These are phyloP conservation scores for Corylus avellana DNA, from an alignment of 306 rosid species.

Conservation along the genomic window DNA sequence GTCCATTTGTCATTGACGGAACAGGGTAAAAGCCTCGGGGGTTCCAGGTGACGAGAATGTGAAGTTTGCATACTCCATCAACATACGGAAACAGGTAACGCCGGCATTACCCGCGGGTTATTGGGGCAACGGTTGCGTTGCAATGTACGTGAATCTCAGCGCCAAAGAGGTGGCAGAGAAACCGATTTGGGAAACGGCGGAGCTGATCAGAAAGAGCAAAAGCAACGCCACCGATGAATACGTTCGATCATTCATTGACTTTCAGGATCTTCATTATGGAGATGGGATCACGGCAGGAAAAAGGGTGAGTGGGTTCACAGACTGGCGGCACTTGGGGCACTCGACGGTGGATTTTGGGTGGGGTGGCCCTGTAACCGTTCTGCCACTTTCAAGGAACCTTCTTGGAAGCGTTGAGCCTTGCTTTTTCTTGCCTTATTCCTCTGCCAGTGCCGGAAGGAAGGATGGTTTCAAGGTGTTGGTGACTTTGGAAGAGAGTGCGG, in stretches of 20 bases:
- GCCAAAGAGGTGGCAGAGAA: conserved; percentile 49
- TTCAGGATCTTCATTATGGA: conserved; percentile 56
- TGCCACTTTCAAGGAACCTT: conserved; percentile 65
- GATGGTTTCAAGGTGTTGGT: conserved; percentile 73
- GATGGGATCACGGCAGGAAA: conserved; percentile 73
- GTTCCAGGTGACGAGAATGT: conserved; percentile 52
- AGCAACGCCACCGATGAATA: conserved; percentile 62
- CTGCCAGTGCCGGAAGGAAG: conserved; percentile 26
- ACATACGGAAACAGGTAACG: conserved; percentile 52
- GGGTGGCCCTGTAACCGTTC: conserved; percentile 89
- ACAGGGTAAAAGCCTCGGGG: conserved; percentile 56
- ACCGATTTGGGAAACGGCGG: conserved; percentile 76
- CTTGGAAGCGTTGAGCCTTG: conserved; percentile 87
- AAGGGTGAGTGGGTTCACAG: conserved; percentile 83
- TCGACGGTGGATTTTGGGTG: conserved; percentile 89
- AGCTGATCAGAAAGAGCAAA: conserved; percentile 73
- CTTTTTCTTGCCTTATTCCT: conserved; percentile 75
- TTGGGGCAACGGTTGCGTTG: conserved; percentile 89
- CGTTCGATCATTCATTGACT: conserved; percentile 67
- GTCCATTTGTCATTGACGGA: not conserved
- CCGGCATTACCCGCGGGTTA: conserved; percentile 65
- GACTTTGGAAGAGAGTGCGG: conserved; percentile 46
- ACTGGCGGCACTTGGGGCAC: conserved; percentile 88
- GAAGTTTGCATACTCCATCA: conserved; percentile 69
- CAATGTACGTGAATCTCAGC: conserved; percentile 62